Evolutionary conservation across 2,329 filamentous ascomycete genomes (phyloP).

Genomic region (Eutypa lata): DNA sequence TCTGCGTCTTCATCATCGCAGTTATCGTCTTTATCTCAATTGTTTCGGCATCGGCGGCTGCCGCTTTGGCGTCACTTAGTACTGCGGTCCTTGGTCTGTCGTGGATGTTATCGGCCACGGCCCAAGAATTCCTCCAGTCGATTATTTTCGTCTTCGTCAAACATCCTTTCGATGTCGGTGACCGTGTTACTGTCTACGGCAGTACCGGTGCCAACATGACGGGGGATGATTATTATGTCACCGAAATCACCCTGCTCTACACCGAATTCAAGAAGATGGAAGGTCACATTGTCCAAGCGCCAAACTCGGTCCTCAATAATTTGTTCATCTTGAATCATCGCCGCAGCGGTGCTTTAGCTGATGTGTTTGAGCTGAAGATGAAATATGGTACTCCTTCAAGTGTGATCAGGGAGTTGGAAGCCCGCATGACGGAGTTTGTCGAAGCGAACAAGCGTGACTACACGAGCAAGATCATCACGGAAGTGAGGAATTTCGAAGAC

Average conservation of each 20-base stretch:
- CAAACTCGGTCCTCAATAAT: conserved; percentile 88
- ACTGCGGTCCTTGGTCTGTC: conserved; percentile 84
- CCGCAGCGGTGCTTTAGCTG: conserved; percentile 81
- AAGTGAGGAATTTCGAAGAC: conserved; percentile 75
- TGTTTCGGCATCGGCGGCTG: conserved; percentile 85
- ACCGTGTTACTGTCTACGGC: conserved; percentile 87
- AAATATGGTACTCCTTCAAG: conserved; percentile 82
- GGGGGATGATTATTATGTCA: conserved; percentile 95
- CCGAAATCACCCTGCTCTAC: conserved; percentile 87
- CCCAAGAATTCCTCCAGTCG: conserved; percentile 91
- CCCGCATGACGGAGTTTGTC: conserved; percentile 79
- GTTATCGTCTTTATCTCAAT: conserved; percentile 85
- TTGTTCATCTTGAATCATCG: conserved; percentile 95
- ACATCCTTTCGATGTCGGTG: conserved; percentile 94
- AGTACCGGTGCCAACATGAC: conserved; percentile 75
- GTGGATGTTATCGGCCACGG: conserved; percentile 89
- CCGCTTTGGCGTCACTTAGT: conserved; percentile 84
- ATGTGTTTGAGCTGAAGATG: conserved; percentile 79
- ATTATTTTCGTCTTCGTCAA: conserved; percentile 96
- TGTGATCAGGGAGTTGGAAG: conserved; percentile 78
- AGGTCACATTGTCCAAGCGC: conserved; percentile 91
- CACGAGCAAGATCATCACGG: conserved; percentile 80
- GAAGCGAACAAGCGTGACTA: conserved; percentile 84
- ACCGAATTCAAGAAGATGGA: conserved; percentile 99
- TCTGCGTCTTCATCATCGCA: conserved; percentile 77